Base-by-base conservation (phyloP, 1,284 basidiomycete species). In the Cutaneotrichosporon cavernicola region DNA sequence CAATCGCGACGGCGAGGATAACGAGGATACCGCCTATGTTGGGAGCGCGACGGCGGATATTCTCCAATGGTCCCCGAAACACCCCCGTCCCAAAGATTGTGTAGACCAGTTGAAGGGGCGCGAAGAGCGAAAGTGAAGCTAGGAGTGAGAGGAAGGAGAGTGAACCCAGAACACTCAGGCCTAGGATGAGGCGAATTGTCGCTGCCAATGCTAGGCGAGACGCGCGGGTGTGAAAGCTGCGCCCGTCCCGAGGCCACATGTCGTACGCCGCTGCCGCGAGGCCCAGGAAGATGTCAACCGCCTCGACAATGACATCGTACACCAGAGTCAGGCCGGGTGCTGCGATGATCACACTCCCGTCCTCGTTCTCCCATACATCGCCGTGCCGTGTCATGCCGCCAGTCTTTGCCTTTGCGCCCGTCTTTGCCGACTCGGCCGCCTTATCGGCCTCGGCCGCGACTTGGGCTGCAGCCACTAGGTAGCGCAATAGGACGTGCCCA, bases 161-260 rank as follows among this genome's bases (percentile, higher is more conserved):
- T 5, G 73, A 73, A 5, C 80, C 80, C 43, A 81, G 65, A 22
- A 80, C 68, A 7, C 76, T 71, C n/a, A 81, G 61, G 14, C 80
- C 80, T 21, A 81, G 69, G 22, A 78, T 63, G 59, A 77, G 71
- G 13, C 78, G 65, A 14, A 79, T 60, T 0, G 68, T 69, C 6
- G 75, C 38, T 16, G 63, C 55, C 10, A 65, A 55, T 6, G 59
- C 40, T 4, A 69, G 11, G 50, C 31, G 52, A 0, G 59, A 65
- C 4, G 67, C 57, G 13, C 69, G 47, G 11, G 14, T 10, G 34
- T 18, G 32, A 13, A 32, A 18, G 5, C 40, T 40, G 31, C 36
- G 26, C 55, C 22, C 22, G 26, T 13, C 51, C 51, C 50, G 34
- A 14, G 49, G 34, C 31, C 63, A 59, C 13, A 57, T 30, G 21